Base-by-base conservation (phyloP, 192 early-diverging fungal genomes). In the Backusella liffmaniae region DNA sequence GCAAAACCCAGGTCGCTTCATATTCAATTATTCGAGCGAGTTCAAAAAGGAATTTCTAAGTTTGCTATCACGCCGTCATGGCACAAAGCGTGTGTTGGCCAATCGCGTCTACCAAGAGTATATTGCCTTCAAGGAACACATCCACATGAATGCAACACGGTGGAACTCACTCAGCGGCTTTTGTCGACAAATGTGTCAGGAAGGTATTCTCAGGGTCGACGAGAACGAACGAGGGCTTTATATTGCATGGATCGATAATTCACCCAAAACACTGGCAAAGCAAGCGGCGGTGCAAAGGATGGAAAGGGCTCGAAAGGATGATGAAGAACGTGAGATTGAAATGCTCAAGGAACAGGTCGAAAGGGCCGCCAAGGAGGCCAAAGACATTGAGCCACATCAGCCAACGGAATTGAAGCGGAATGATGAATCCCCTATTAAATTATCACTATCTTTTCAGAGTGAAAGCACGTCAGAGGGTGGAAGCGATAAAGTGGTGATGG, bases 21-120 rank as follows among this genome's bases (percentile, higher is more conserved):
- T 96, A 26, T 83, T 88, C 67, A 89, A 82, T 65, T 95, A 92
- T 78, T 95, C 94, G 8, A 79, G 85, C 42, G 89, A 96, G 73
- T 99, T 99, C 81, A 87, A 93, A 76, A 72, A 85, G 18, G 93
- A 92, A 18, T 99, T 97, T 73, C 68, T 98, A 39, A 91, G 93
- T 67, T 78, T 97, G 9, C 87, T 98, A 0, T 95, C 95, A 1
- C 84, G 91, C 41, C 85, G 95, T 66, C 93, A 93, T 77, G 92
- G 91, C 4, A 96, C 94, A 0, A 89, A 94, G 67, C 88, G 93
- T 66, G 94, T 97, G 12, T 77, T 90, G 23, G 96, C 96, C 18
- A 98, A 99, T 80, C 89, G 92, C 21, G 95, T 98, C 3, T 99
- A 99, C 85, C 95, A 99, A 79, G 98, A 99, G 80, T 96, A 96